Base-by-base conservation (phyloP, 306 rosid genomes). In the Erythrophleum fordii region DNA sequence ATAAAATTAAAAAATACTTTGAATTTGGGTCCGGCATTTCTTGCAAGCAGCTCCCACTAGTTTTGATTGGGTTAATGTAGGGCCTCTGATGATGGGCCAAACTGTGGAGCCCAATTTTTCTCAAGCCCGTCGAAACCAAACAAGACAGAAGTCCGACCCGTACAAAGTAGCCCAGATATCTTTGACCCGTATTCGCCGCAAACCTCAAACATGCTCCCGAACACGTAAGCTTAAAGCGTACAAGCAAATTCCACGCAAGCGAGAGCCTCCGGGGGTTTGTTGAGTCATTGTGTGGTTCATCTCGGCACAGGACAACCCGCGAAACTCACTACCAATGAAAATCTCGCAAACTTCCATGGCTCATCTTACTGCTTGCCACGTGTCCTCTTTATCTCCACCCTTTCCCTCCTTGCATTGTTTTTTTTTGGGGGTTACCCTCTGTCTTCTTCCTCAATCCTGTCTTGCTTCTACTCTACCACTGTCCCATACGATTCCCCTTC, bases 291-390 rank as follows among this genome's bases (percentile, higher is more conserved):
- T 72, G 92, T 88, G 91, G 92, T 78, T 76, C 31, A 71, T 2
- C 26, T 6, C 11, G 22, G 17, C 35, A 28, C 73, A 12, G 41
- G 11, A 13, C 55, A 26, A 52, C 80, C 78, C 68, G 85, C 76
- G 60, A 67, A 73, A 68, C 62, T 12, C 66, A 34, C n/a, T 0
- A 29, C 68, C 99, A 95, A 95, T 95, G 37, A 85, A 39, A 84
- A 35, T 18, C 83, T 66, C 77, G 18, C 67, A 80, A 41, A 53
- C 67, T 62, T 59, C 46, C 68, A 4, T 0, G 76, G 23, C 93
- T 84, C 86, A 91, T 93, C 94, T 86, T 62, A 16, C 12, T 5
- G 0, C 0, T 9, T 45, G 93, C 85, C 98, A 93, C 98, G 94
- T 93, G 99, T 88, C 90, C 56, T 45, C 17, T 80, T 71, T 29